Evolutionary conservation across 306 rosid species (phyloP).

Genomic region (Trifolium pratense): DNA sequence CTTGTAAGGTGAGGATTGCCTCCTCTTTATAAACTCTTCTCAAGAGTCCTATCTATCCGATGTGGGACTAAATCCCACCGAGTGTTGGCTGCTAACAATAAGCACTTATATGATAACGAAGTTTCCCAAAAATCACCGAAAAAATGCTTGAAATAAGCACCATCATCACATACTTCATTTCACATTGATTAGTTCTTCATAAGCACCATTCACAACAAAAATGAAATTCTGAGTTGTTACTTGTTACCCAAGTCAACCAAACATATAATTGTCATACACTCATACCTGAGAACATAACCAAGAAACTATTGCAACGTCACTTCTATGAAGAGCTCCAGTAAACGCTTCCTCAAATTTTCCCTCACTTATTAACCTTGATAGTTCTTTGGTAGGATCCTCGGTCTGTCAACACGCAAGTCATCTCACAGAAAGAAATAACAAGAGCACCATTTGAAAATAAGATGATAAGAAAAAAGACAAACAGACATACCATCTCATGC

Average conservation of each 20-base stretch:
- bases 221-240: slow-evolving; percentile 22
- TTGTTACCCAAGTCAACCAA: slow-evolving; percentile 14
- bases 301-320: slow-evolving; percentile 69
- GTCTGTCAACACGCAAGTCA: slow-evolving; percentile 44
- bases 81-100: too few relatives aligned
- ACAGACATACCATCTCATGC: slow-evolving; percentile 61
- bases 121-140: neutral
- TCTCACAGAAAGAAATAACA: slow-evolving; percentile 20
- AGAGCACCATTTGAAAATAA: slow-evolving; percentile 20
- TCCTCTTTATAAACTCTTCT: too few relatives aligned
- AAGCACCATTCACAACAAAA: slow-evolving; percentile 26
- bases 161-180: neutral
- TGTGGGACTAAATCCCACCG: too few relatives aligned
- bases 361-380: slow-evolving; percentile 64
- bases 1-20: too few relatives aligned
- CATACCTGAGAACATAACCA: slow-evolving; percentile 85
- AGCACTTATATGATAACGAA: too few relatives aligned
- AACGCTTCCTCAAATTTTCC: slow-evolving; percentile 75
- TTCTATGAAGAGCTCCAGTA: slow-evolving; percentile 65
- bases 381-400: slow-evolving; percentile 74
- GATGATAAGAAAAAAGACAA: slow-evolving; percentile 21
- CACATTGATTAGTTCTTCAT: slow-evolving; percentile 25
- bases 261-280: slow-evolving; percentile 48
- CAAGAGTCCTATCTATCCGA: too few relatives aligned
- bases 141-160: neutral